Evolutionary conservation across 768 basidiomycete genomes (phyloP).

Genomic region (Tylopilus rubrobrunneus): DNA sequence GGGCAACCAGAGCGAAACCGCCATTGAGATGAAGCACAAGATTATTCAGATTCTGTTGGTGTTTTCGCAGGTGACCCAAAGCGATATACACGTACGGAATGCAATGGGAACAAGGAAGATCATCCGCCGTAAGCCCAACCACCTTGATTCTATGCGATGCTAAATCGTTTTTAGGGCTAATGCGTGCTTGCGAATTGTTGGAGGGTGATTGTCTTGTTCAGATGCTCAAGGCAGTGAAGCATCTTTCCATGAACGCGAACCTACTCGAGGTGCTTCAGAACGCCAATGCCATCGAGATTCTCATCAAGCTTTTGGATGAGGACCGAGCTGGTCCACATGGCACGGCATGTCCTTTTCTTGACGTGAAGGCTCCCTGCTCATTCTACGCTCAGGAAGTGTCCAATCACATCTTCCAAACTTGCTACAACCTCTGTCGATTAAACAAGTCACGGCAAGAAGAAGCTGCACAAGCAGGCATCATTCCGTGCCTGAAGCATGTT

Average conservation of each 20-base stretch:
- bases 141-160: background rate
- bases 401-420: slow-evolving; percentile 96
- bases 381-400: slow-evolving; percentile 74
- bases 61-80: slow-evolving; percentile 96
- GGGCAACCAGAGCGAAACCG: slow-evolving; percentile 59
- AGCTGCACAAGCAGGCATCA: slow-evolving; percentile 92
- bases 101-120: slow-evolving; percentile 89
- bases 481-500: slow-evolving; percentile 86
- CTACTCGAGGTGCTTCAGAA: slow-evolving; percentile 93
- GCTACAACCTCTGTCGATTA: slow-evolving; percentile 92
- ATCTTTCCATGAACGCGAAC: slow-evolving; percentile 89
- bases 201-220: slow-evolving; percentile 86
- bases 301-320: slow-evolving; percentile 82
- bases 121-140: slow-evolving; percentile 65
- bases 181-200: slow-evolving; percentile 83
- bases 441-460: slow-evolving; percentile 96
- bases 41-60: slow-evolving; percentile 86
- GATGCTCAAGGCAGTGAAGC: slow-evolving; percentile 93
- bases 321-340: slow-evolving; percentile 74
- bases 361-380: background rate
- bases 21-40: slow-evolving; percentile 78
- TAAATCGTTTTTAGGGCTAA: slow-evolving; percentile 52
- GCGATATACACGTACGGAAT: slow-evolving; percentile 88
- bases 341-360: slow-evolving; percentile 51
- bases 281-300: slow-evolving; percentile 88